Evolutionary conservation across 176 grass and related monocot genomes (phyloP).

Genomic region (Tuctoria greenei): DNA sequence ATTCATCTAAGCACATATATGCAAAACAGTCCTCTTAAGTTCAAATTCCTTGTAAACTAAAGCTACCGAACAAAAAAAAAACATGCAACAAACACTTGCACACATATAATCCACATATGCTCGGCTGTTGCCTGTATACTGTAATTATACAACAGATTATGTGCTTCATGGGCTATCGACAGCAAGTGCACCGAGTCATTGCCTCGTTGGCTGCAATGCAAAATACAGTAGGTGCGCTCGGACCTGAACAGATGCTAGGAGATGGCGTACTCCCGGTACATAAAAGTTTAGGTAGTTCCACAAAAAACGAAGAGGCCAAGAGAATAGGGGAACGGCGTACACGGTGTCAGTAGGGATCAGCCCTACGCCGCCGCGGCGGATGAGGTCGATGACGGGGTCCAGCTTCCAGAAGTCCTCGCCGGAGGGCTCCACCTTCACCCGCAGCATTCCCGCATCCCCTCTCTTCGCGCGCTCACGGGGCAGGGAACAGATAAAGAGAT

Average conservation of each 20-base stretch:
- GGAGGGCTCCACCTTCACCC: slow-evolving; percentile 67
- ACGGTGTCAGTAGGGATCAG: slow-evolving; percentile 90
- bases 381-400: slow-evolving; percentile 68
- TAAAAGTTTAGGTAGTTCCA: background rate
- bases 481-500: background rate
- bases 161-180: background rate
- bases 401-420: slow-evolving; percentile 81
- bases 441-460: slow-evolving; percentile 62
- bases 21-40: background rate
- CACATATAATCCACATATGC: background rate
- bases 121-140: background rate
- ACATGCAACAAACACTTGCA: background rate
- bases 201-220: background rate
- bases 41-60: background rate
- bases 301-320: background rate
- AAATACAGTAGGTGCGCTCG: background rate
- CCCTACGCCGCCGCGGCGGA: slow-evolving; percentile 75
- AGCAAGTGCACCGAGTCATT: background rate
- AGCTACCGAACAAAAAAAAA: slow-evolving; percentile 7
- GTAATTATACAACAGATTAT: background rate
- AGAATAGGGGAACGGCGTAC: slow-evolving; percentile 33
- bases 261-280: background rate
- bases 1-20: background rate
- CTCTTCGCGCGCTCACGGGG: slow-evolving; percentile 40
- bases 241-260: background rate